These are phyloP conservation scores for Volvariella volvacea DNA, from an alignment of 1,284 basidiomycete species.

Conservation along the genomic window DNA sequence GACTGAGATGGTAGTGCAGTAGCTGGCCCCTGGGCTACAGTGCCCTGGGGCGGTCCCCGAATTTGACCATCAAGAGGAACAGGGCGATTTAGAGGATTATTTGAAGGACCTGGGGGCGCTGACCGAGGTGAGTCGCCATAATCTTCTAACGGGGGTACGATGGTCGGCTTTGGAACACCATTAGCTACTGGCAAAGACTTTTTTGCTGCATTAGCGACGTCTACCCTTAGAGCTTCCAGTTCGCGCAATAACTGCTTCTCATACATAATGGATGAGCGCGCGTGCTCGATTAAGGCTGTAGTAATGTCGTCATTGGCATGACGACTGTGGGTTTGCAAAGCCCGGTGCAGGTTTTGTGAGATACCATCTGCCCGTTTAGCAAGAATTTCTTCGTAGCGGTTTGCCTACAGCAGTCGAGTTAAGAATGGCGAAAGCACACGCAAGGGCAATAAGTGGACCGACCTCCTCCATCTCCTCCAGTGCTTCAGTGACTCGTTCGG, in stretches of 20 bases:
- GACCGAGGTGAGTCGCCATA: conserved; percentile 31
- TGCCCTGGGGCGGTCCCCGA: conserved; percentile 15
- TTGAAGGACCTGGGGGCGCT: conserved; percentile 22
- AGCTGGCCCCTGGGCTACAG: conserved; percentile 8
- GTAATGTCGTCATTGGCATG: conserved; percentile 87
- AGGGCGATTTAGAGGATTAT: conserved; percentile 22
- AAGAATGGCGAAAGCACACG: conserved; percentile 8
- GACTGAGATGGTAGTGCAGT: conserved; percentile 21
- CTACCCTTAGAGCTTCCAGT: conserved; percentile 76
- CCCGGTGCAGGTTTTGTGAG: conserved; percentile 83
- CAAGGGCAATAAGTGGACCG: conserved; percentile 11
- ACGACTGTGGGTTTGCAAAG: conserved; percentile 76
- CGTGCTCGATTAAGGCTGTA: conserved; percentile 83
- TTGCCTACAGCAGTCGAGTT: conserved; percentile 50
- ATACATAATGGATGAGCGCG: conserved; percentile 84
- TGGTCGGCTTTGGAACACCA: conserved; percentile 48
- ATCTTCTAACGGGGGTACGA: conserved; percentile 62
- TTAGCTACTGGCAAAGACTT: conserved; percentile 43
- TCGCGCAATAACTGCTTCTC: conserved; percentile 84
- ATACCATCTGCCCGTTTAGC: conserved; percentile 81
- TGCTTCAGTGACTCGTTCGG: conserved; percentile 87
- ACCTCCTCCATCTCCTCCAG: conserved; percentile 93
- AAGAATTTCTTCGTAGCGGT: conserved; percentile 79
- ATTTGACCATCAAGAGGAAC: conserved; percentile 16
- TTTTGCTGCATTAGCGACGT: conserved; percentile 63